phyloP scores from a whole-genome alignment of 2,329 filamentous ascomycete genomes.

The Colletotrichum sp. region DNA sequence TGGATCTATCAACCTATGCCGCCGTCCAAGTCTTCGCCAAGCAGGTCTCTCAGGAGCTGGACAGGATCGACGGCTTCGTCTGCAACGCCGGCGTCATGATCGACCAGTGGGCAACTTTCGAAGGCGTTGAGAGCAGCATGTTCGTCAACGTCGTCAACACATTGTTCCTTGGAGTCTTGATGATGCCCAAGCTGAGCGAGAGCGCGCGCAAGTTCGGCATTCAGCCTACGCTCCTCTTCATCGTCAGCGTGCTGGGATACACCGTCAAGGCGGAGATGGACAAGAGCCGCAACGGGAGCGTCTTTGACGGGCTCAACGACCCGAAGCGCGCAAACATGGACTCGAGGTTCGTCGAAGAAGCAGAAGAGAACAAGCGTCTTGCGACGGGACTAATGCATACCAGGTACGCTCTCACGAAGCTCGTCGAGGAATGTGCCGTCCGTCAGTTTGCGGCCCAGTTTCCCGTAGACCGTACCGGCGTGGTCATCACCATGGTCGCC shows the following conservation, averaged over 20 bases:
- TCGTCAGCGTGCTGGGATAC: conserved; percentile 11
- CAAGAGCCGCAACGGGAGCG: conserved; percentile 20
- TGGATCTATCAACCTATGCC: conserved; percentile 42
- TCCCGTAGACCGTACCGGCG: conserved; percentile 29
- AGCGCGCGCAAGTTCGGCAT: conserved; percentile 26
- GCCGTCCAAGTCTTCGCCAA: conserved; percentile 40
- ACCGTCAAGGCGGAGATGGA: conserved; percentile 20
- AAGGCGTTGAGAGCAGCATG: conserved; percentile 54
- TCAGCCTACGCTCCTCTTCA: conserved; percentile 29
- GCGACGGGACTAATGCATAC: not conserved
- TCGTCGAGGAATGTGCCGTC: conserved; percentile 28
- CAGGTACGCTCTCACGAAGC: conserved; percentile 32
- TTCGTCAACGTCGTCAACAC: conserved; percentile 33
- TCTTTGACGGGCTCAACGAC: conserved; percentile 35
- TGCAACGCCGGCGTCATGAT: conserved; percentile 40
- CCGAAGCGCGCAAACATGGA: conserved; percentile 3
- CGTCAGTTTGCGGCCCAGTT: conserved; percentile 29
- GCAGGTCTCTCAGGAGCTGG: conserved; percentile 30
- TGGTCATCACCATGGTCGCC: conserved; percentile 34
- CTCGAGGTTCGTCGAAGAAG: not conserved
- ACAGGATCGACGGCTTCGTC: conserved; percentile 41
- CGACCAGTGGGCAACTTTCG: conserved; percentile 32
- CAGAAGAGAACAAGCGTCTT: not conserved
- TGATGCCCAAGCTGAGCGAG: conserved; percentile 29
- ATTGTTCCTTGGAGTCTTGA: conserved; percentile 24